Conservation (phyloP, 257 asterid species). For the Anisodus tanguticus region DNA sequence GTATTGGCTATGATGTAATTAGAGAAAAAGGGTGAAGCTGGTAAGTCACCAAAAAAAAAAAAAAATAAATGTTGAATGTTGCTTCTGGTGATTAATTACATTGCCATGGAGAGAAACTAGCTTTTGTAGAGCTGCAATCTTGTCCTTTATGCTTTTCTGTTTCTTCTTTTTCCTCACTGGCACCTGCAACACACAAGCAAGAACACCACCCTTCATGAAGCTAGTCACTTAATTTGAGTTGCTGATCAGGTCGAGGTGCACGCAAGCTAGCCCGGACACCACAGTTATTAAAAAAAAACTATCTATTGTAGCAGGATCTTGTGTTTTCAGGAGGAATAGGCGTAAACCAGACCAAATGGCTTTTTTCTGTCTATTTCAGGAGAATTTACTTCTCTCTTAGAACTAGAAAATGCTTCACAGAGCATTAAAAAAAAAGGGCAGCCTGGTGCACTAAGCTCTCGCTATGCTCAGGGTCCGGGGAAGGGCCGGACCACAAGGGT, state of each 20-base stretch:
- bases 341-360: too few species aligned
- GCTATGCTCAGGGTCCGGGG: too few species aligned
- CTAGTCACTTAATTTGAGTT: neutral
- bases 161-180: neutral
- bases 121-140: neutral
- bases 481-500: too few species aligned
- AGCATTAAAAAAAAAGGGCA: too few species aligned
- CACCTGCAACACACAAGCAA: neutral
- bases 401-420: too few species aligned
- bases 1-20: neutral
- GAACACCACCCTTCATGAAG: neutral
- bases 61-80: neutral
- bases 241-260: neutral
- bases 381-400: too few species aligned
- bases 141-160: neutral
- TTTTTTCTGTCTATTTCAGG: too few species aligned
- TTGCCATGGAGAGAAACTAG: slow-evolving; percentile 18
- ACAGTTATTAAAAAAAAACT: too few species aligned
- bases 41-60: neutral
- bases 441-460: too few species aligned
- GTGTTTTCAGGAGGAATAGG: too few species aligned
- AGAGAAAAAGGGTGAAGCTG: neutral
- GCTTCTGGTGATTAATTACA: neutral
- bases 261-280: too few species aligned
- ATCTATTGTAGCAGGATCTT: too few species aligned